Conservation (phyloP, 805 yeast genomes). For the Kodamaea kakaduensis region DNA sequence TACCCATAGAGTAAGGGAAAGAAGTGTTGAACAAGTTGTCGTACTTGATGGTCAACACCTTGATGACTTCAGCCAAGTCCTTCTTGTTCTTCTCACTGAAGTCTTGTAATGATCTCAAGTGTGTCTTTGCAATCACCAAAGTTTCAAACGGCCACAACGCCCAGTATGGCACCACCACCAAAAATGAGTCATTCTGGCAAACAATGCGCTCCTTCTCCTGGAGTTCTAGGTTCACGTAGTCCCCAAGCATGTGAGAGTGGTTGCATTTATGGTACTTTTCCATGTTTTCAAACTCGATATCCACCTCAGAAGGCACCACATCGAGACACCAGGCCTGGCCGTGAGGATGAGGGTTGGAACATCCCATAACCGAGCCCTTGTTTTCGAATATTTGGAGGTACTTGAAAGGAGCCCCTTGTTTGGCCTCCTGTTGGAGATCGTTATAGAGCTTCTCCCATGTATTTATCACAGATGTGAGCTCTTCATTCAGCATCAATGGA, state of each 20-base stretch:
- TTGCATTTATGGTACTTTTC: constrained; percentile 39
- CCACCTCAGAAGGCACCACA: constrained; percentile 62
- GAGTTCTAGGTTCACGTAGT: constrained; percentile 56
- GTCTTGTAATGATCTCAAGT: constrained; percentile 46
- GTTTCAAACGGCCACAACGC: constrained; percentile 83
- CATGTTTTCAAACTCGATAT: constrained; percentile 51
- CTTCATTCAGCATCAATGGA: constrained; percentile 52
- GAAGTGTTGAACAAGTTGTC: constrained; percentile 67
- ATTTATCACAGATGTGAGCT: constrained; percentile 46
- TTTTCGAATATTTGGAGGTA: constrained; percentile 74
- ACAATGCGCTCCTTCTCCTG: constrained; percentile 50
- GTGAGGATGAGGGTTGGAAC: constrained; percentile 79
- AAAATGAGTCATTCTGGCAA: constrained; percentile 55
- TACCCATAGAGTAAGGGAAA: constrained; percentile 80
- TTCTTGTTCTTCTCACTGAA: constrained; percentile 43
- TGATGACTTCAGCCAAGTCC: constrained; percentile 56
- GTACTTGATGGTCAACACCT: constrained; percentile 55
- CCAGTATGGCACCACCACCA: constrained; percentile 77
- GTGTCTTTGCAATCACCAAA: constrained; percentile 53
- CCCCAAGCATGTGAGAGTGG: constrained; percentile 52
- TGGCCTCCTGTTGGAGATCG: constrained; percentile 38
- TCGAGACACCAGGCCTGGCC: constrained; percentile 79
- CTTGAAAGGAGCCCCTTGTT: constrained; percentile 34
- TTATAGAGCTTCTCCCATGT: constrained; percentile 58
- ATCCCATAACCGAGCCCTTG: constrained; percentile 78